Evolutionary conservation across 225 moss, liverwort and hornwort genomes (phyloP).

Genomic region (Polytrichum commune): DNA sequence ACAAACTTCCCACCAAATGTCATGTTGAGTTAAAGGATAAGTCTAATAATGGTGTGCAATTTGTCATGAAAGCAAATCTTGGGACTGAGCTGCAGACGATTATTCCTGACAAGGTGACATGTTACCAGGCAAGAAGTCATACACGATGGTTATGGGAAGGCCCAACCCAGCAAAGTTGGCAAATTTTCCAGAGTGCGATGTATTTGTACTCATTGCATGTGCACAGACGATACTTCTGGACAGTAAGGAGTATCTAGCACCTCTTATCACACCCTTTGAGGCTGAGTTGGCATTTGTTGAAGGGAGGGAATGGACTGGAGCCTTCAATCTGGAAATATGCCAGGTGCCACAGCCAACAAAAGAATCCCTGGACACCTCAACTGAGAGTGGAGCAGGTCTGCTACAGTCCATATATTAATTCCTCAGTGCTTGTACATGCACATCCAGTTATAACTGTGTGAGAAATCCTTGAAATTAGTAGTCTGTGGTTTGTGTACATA

Average conservation of each 20-base stretch:
- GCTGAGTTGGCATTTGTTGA: constrained; percentile 89
- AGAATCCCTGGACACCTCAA: constrained; percentile 1
- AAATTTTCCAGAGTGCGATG: constrained; percentile 97
- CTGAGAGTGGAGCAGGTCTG: constrained; percentile 22
- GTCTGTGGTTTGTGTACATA: too few relatives aligned
- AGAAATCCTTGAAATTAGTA: too few relatives aligned
- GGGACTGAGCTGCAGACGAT: not conserved
- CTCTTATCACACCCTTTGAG: constrained; percentile 89
- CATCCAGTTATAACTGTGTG: too few relatives aligned
- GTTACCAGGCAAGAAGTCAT: constrained; percentile 71
- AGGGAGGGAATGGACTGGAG: constrained; percentile 89
- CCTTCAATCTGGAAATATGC: constrained; percentile 62
- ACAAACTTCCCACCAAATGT: too few relatives aligned
- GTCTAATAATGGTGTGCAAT: too few relatives aligned
- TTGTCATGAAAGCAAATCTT: not conserved
- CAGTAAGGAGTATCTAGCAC: constrained; percentile 89
- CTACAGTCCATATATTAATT: not conserved
- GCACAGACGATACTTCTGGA: constrained; percentile 83
- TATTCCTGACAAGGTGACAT: constrained; percentile 11
- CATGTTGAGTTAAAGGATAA: too few relatives aligned
- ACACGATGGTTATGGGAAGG: constrained; percentile 94
- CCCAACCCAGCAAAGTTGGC: constrained; percentile 97
- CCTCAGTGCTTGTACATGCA: too few relatives aligned
- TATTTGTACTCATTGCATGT: constrained; percentile 94
- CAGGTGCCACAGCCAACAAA: constrained; percentile 26